Evolutionary conservation across 129 eudicot species (phyloP).

Genomic region (Rutidosis leptorrhynchoides): DNA sequence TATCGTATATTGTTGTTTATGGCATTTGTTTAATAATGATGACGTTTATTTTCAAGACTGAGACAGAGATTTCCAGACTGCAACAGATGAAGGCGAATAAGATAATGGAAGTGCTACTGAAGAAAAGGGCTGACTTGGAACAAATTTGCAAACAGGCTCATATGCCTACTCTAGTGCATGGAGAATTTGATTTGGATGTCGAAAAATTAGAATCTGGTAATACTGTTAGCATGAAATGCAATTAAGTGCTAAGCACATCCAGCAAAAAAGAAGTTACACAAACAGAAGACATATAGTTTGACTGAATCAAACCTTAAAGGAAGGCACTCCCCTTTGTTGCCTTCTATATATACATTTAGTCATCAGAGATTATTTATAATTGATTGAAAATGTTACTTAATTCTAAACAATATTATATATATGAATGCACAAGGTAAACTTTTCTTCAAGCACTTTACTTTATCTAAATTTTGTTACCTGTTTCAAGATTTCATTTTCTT

Average conservation of each 20-base stretch:
- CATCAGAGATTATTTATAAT: too few species aligned
- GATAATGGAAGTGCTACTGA: slow-evolving; percentile 74
- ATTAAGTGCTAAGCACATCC: background rate
- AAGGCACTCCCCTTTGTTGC: background rate
- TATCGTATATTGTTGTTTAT: background rate
- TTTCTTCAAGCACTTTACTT: background rate
- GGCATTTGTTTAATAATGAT: slow-evolving; percentile 11
- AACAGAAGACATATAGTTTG: slow-evolving; percentile 1
- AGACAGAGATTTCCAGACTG: slow-evolving; percentile 66
- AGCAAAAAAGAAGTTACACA: background rate
- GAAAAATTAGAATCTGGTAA: slow-evolving; percentile 75
- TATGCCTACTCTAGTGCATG: slow-evolving; percentile 44
- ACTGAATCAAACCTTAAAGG: slow-evolving; percentile 10
- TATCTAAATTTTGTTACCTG: background rate
- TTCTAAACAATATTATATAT: too few species aligned
- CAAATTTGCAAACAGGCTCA: slow-evolving; percentile 64
- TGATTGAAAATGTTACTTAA: too few species aligned
- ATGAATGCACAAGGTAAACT: background rate
- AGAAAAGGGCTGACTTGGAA: slow-evolving; percentile 56
- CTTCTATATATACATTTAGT: background rate
- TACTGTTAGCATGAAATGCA: background rate
- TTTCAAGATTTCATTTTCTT: background rate
- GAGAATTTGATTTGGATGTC: slow-evolving; percentile 40
- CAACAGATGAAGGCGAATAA: slow-evolving; percentile 61
- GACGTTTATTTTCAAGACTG: slow-evolving; percentile 47